Percentiles rank a stretch among this genome's conserved stretches.
These are phyloP conservation scores for Entomophthora muscae DNA, from an alignment of 371 early-diverging fungal species.

Conservation along the genomic window DNA sequence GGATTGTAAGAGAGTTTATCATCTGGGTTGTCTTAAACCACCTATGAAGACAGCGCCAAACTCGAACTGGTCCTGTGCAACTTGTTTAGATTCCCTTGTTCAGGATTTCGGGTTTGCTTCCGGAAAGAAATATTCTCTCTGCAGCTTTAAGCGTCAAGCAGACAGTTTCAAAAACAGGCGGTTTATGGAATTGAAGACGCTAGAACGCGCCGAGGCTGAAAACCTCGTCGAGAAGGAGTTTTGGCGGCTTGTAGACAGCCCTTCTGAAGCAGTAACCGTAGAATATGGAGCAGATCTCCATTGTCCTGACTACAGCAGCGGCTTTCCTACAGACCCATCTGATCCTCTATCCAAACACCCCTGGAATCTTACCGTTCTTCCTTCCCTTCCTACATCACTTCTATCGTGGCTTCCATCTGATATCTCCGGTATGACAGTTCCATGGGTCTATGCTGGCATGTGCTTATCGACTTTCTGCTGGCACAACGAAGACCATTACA, in stretches of 20 bases:
- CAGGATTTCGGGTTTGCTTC: constrained; percentile 86
- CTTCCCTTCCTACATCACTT: constrained; percentile 57
- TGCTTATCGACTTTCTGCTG: constrained; percentile 92
- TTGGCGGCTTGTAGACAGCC: constrained; percentile 77
- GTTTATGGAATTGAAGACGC: constrained; percentile 23
- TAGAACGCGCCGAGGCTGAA: constrained; percentile 13
- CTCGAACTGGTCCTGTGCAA: constrained; percentile 74
- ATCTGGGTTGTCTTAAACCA: constrained; percentile 62
- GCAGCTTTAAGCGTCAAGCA: constrained; percentile 57
- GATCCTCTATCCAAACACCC: constrained; percentile 40
- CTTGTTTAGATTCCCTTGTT: constrained; percentile 59
- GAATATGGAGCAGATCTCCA: constrained; percentile 94
- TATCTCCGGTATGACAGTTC: constrained; percentile 88
- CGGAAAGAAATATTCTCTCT: constrained; percentile 57
- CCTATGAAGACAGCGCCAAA: constrained; percentile 41
- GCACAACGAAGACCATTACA: constrained; percentile 95
- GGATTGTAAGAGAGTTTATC: constrained; percentile 68
- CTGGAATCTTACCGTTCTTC: constrained; percentile 82
- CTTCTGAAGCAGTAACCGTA: constrained; percentile 75
- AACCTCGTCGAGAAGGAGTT: constrained; percentile 72
- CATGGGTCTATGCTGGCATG: constrained; percentile 96
- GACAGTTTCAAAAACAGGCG: constrained; percentile 62
- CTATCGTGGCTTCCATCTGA: constrained; percentile 66
- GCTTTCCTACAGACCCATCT: constrained; percentile 44
- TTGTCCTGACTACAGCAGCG: constrained; percentile 76